Base-by-base conservation (phyloP, 495 filamentous ascomycete genomes). In the Tuber melanosporum region DNA sequence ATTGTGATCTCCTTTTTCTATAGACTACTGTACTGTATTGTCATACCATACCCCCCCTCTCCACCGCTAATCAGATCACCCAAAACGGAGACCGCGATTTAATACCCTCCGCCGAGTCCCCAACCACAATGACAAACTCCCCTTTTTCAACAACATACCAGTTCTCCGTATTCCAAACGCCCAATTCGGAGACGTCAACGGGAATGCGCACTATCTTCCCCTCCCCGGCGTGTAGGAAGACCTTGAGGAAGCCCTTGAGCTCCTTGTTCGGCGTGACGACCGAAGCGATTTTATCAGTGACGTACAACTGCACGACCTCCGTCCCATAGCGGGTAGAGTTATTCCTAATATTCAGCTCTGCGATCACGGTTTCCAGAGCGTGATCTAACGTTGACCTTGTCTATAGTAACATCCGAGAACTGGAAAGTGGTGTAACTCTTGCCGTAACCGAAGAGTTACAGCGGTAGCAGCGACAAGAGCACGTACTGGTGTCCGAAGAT, bases 391-490 rank as follows among this genome's bases (percentile, higher is more conserved):
- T 80, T 86, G 10, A 78, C 85, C 75, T 86, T 86, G 22, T 85
- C 85, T 9, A 89, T 83, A 9, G 77, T 83, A 9, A 91, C 83
- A 43, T 86, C 76, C 0, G 85, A 84, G 73, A 92, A 90, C 43
- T 84, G 79, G 80, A 92, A 92, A 0, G 85, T 88, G 46, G 89
- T 90, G 82, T 93, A 93, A 70, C 87, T 89, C 76, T 85, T 86
- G n/a, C 91, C 91, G 78, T 90, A 90, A 20, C 91, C 91, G 80
- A 93, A 93, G 71, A 89, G 88, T 71, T 91, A 92, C 73, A 89
- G 85, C 26, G 90, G 88, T 20, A 82, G 71, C 0, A 90, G 88
- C 39, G 84, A 87, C 15, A 87, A 86, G 1, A 92, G 85, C 39
- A 92, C 91, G 78, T 92, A 93, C 77, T 89, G 87, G 79, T 89